Evolutionary conservation across 1,284 basidiomycete species (phyloP).

Genomic region (Pterula multifida): DNA sequence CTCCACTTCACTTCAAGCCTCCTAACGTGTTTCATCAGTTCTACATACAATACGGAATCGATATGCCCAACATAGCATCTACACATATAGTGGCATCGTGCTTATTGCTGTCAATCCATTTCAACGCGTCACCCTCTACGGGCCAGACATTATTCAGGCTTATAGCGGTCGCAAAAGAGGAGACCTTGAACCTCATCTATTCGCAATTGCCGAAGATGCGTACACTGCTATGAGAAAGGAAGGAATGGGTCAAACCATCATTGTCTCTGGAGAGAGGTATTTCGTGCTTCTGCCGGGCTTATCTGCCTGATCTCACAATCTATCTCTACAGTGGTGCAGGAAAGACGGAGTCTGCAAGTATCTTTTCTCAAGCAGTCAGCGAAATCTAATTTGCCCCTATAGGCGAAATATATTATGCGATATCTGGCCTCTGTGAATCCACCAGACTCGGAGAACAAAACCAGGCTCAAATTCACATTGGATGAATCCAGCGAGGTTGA

Average conservation of each 20-base stretch:
- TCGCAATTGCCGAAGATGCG: slow-evolving; percentile 98
- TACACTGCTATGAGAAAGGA: slow-evolving; percentile 97
- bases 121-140: slow-evolving; percentile 86
- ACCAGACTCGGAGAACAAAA: slow-evolving; percentile 49
- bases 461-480: slow-evolving; percentile 56
- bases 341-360: slow-evolving; percentile 89
- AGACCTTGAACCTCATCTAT: slow-evolving; percentile 95
- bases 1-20: slow-evolving; percentile 1
- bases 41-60: slow-evolving; percentile 95
- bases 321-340: slow-evolving; percentile 75
- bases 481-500: slow-evolving; percentile 91
- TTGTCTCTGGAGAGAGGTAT: slow-evolving; percentile 96
- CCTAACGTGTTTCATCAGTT: slow-evolving; percentile 36
- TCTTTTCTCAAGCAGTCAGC: slow-evolving; percentile 6
- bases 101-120: slow-evolving; percentile 99
- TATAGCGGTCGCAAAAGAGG: slow-evolving; percentile 90
- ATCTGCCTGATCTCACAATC: slow-evolving; percentile 11
- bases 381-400: slow-evolving; percentile 5
- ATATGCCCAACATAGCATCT: slow-evolving; percentile 95
- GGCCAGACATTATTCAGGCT: slow-evolving; percentile 93
- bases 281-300: slow-evolving; percentile 13
- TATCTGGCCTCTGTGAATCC: slow-evolving; percentile 98
- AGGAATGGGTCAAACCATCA: slow-evolving; percentile 94
- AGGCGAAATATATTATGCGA: slow-evolving; percentile 99
- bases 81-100: slow-evolving; percentile 97